Conservation (phyloP, 1,139 yeast genomes). For the Hansenula lynferdii region DNA sequence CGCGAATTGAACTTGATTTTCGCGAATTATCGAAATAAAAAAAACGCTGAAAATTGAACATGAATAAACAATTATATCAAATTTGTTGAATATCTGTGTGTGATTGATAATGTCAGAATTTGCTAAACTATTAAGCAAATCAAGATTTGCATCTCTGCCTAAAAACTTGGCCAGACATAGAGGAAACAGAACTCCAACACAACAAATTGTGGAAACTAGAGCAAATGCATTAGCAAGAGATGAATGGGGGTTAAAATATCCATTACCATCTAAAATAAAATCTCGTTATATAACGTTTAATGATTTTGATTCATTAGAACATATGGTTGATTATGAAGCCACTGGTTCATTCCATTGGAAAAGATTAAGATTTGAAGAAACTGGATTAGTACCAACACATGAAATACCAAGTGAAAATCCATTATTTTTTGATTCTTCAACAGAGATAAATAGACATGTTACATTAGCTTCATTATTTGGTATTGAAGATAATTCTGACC, state of each 20-base stretch:
- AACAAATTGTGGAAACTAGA: slow-evolving; percentile 55
- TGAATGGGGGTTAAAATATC: slow-evolving; percentile 62
- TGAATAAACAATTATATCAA: background rate
- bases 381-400: slow-evolving; percentile 35
- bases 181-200: slow-evolving; percentile 36
- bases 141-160: slow-evolving; percentile 25
- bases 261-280: slow-evolving; percentile 46
- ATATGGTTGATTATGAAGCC: slow-evolving; percentile 45
- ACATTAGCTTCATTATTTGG: background rate
- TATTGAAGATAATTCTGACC: slow-evolving; percentile 1
- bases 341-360: slow-evolving; percentile 44
- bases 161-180: slow-evolving; percentile 17
- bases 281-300: slow-evolving; percentile 44
- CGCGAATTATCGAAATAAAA: no score
- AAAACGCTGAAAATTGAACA: background rate
- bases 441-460: background rate
- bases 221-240: slow-evolving; percentile 48
- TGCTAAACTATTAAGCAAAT: slow-evolving; percentile 22
- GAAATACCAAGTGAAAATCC: slow-evolving; percentile 27
- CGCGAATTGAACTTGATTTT: no score
- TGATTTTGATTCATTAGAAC: slow-evolving; percentile 47
- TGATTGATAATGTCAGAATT: slow-evolving; percentile 26
- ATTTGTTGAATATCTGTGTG: no score
- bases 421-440: slow-evolving; percentile 21
- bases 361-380: slow-evolving; percentile 46